phyloP scores from a whole-genome alignment of 495 filamentous ascomycete species.

The Terfezia boudieri region DNA sequence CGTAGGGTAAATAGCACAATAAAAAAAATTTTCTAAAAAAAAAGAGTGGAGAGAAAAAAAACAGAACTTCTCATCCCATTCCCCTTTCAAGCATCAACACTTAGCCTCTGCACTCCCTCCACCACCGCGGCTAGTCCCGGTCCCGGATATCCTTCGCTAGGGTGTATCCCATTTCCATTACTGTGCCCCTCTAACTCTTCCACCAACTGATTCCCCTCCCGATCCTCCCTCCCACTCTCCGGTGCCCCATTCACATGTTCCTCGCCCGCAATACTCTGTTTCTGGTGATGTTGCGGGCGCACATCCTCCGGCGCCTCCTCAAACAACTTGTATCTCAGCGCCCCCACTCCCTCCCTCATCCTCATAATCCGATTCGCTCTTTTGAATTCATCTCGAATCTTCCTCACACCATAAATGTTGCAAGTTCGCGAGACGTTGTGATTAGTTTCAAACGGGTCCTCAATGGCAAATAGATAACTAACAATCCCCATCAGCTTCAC shows the following conservation, averaged over 20 bases:
- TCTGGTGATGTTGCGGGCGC: too few relatives aligned
- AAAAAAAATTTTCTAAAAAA: neutral
- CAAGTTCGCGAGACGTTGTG: constrained; percentile 73
- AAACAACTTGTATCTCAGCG: constrained; percentile 10
- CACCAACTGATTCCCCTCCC: too few relatives aligned
- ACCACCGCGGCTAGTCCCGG: too few relatives aligned
- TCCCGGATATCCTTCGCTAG: too few relatives aligned
- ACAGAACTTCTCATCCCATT: neutral
- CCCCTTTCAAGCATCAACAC: too few relatives aligned
- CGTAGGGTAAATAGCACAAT: neutral
- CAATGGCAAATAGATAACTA: constrained; percentile 67
- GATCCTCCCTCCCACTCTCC: too few relatives aligned
- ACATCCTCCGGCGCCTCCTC: constrained; percentile 10
- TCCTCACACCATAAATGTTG: constrained; percentile 46
- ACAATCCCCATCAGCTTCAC: constrained; percentile 27
- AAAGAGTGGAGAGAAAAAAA: neutral
- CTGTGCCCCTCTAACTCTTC: too few relatives aligned
- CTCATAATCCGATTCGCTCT: constrained; percentile 45
- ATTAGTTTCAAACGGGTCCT: constrained; percentile 65
- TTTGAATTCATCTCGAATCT: constrained; percentile 59
- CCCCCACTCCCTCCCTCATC: constrained; percentile 11
- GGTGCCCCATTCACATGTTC: too few relatives aligned
- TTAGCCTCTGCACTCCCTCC: too few relatives aligned
- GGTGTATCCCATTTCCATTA: too few relatives aligned
- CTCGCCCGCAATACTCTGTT: too few relatives aligned